Base-by-base conservation (phyloP, 768 basidiomycete genomes). In the button mushroom (Agaricus bisporus) region DNA sequence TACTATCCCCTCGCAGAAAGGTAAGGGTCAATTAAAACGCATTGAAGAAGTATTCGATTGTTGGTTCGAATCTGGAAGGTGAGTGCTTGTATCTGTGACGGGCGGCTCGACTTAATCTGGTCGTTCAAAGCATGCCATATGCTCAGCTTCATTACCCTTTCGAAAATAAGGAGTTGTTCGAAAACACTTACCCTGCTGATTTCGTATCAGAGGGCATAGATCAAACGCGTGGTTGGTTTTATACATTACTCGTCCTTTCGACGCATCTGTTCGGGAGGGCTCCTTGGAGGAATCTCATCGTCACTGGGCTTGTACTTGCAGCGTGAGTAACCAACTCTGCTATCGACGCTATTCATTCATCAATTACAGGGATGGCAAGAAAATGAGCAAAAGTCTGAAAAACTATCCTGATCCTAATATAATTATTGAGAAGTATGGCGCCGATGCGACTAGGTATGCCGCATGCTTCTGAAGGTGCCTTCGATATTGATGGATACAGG, bases 31-130 rank as follows among this genome's bases (percentile, higher is more conserved):
- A 10, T 72, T 99, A 20, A 90, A 80, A 69, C 85, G 97, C 46
- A 78, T 98, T n/a, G 91, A 97, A 56, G 97, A 98, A 68, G 93
- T 99, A 36, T 98, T 99, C 65, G 97, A 99, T 66, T 99, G 97
- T 64, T 99, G 97, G 97, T 99, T 99, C 65, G 97, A 99, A 72
- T 98, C 95, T 4, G 97, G 97, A 73, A 93, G 90, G 93, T 93
- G 59, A 57, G 46, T 28, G 11, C 29, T 37, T 11, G 45, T 41
- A 12, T 35, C 18, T 25, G 20, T 14, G 20, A 9, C 4, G 2
- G 43, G 29, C n/a, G 18, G 15, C 29, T 2, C 26, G 1, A 46
- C 25, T 22, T 57, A 10, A 47, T 38, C 22, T n/a, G 15, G 44
- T n/a, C 20, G 14, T n/a, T 47, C 60, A 7, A 61, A 98, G 95